These are phyloP conservation scores for Pythium oligandrum DNA, from an alignment of 352 stramenopile species.

Conservation along the genomic window DNA sequence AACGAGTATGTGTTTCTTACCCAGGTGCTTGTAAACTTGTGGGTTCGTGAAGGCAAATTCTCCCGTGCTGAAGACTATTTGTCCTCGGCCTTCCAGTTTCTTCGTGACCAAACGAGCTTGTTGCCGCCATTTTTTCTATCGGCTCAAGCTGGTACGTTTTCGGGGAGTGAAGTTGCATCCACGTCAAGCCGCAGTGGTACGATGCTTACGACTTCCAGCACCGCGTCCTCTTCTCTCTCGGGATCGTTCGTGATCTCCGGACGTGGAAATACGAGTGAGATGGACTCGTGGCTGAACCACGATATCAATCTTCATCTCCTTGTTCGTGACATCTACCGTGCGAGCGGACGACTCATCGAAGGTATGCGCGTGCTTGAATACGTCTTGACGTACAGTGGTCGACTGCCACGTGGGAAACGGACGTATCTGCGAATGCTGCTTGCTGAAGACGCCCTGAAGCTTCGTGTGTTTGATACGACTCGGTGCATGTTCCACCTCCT, in stretches of 20 bases:
- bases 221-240: conserved; percentile 57
- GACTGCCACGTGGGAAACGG: conserved; percentile 72
- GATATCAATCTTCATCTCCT: conserved; percentile 82
- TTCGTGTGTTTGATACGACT: conserved; percentile 69
- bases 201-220: conserved; percentile 68
- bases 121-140: conserved; percentile 62
- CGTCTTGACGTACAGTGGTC: conserved; percentile 63
- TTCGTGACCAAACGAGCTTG: conserved; percentile 64
- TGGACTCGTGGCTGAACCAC: conserved; percentile 79
- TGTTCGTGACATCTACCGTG: conserved; percentile 72
- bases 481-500: conserved; percentile 69
- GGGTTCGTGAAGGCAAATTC: conserved; percentile 75
- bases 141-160: conserved; percentile 41
- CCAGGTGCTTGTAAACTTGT: conserved; percentile 73
- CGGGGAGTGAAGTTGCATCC: conserved; percentile 38
- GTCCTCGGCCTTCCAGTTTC: conserved; percentile 50
- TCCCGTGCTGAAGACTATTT: conserved; percentile 67
- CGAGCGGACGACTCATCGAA: conserved; percentile 74
- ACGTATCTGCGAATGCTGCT: conserved; percentile 76
- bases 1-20: conserved; percentile 85
- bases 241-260: conserved; percentile 49
- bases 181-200: conserved; percentile 55
- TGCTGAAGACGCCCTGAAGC: conserved; percentile 70
- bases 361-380: conserved; percentile 76
- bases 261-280: conserved; percentile 57